Base-by-base conservation (phyloP, 345 rosid genomes). In the Eucalyptus melliodora region DNA sequence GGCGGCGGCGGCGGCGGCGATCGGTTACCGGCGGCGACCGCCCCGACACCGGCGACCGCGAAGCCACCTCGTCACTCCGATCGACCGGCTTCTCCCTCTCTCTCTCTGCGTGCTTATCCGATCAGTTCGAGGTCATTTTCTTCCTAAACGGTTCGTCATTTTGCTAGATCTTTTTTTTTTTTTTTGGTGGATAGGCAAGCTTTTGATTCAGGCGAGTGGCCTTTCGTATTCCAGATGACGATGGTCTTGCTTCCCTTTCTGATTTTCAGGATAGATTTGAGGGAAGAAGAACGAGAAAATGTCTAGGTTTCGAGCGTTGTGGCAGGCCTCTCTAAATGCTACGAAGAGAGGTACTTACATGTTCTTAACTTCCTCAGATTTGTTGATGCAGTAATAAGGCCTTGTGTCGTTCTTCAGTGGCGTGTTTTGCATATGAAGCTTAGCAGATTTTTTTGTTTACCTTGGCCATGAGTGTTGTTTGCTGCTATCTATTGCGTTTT, bases 321-420 rank as follows among this genome's bases (percentile, higher is more conserved):
- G 94, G 95, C 97, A 96, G 91, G 97, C 98, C 88, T 97, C 99
- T 50, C 51, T 96, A 86, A 94, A 91, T 94, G 99, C 96, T 89
- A 96, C 99, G 31, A 97, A 96, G 95, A 96, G 90, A 91, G 99
- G 99, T 96, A 80, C 45, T 49, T 40, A 15, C 7, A 8, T 34
- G 27, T n/a, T 53, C 69, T 50, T 77, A 53, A 16, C 34, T 60
- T 81, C 59, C 30, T 87, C 69, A 19, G 31, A 89, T 15, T 80
- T 30, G 44, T 23, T n/a, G 40, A 65, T 69, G 44, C 62, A 26
- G 50, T 80, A 23, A 6, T 37, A 9, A 12, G 14, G 77, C 27
- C 62, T 86, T 31, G 1, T 31, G 45, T 34, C 69, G 11, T 88
- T 88, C n/a, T 2, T 37, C 51, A 1, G 16, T 37, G 83, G 86